Evolutionary conservation across 129 eudicot species (phyloP), one percentile per base, ranked within the genome.

Genomic region (Sambucus nigra): DNA sequence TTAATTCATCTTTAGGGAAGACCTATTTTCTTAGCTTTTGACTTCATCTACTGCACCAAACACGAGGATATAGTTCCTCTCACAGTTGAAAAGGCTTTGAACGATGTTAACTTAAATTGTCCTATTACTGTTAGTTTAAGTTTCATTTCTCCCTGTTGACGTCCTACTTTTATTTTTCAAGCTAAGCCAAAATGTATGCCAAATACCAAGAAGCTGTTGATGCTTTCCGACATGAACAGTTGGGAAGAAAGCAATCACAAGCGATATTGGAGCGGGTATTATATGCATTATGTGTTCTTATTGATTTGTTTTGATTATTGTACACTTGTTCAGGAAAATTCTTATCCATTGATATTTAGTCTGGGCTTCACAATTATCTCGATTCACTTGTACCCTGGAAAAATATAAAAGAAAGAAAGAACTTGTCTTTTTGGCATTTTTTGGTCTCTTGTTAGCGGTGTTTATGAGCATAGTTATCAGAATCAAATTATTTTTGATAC

Each of bases 141-240:
- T 16, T 42, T 16, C n/a, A 13, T 22, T 44, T 28, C 16, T 4
- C 20, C 3, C 18, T 23, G 14, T 2, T 61, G 4, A 3, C 5
- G 40, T 47, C 32, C 29, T 35, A 1, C 22, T 19, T 6, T 10
- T 46, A 9, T 3, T 41, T 55, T 0, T 63, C 35, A 31, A 77
- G 84, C 76, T 91, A 46, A n/a, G 95, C 84, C 20, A 91, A 91
- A 70, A 79, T 91, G 77, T 91, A 91, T 58, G 69, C 79, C 39
- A 86, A 86, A 47, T 91, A 85, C 66, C 99, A 91, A 71, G 99
- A 91, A 77, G 91, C 95, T 53, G 77, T 86, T 38, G 99, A 91
- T 65, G 95, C 99, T 57, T 31, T 86, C 55, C 76, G 84, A 25
- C 99, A 91, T 35, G 99, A 91, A 51, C 95, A 85, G 63, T 48